phyloP scores from a whole-genome alignment of 2,329 filamentous ascomycete genomes.

The Penicillium hordei region DNA sequence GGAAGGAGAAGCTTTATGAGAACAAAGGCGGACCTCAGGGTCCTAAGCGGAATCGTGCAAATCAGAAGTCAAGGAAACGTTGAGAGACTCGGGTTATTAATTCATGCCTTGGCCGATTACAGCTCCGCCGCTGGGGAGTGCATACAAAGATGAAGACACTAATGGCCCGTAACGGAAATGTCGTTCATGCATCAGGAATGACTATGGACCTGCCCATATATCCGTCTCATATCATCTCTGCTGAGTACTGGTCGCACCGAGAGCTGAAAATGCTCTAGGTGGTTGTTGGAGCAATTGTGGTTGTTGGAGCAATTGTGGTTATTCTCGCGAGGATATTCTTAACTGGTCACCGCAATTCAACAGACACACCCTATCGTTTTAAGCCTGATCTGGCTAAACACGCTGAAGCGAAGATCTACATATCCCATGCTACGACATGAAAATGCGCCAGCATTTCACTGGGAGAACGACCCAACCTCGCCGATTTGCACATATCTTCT shows the following conservation, averaged over 20 bases:
- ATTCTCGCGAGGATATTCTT: neutral
- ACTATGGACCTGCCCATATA: neutral
- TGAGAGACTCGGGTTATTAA: constrained; percentile 14
- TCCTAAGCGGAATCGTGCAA: constrained; percentile 26
- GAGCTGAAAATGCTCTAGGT: neutral
- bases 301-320: neutral
- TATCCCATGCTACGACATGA: neutral
- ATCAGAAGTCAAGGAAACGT: constrained; percentile 33
- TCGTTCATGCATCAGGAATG: too few species aligned
- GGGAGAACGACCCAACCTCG: neutral
- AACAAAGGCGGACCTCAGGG: constrained; percentile 29
- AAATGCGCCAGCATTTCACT: neutral
- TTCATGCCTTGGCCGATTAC: neutral
- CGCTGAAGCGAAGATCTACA: neutral
- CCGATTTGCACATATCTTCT: neutral
- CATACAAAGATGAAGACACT: neutral
- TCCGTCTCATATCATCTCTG: neutral
- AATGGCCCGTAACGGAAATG: neutral
- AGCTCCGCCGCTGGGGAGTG: neutral
- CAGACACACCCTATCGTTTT: too few species aligned
- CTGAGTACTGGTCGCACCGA: neutral
- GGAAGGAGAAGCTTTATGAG: constrained; percentile 69
- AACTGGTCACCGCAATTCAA: neutral
- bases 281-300: neutral
- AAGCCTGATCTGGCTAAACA: neutral